Base-by-base conservation (phyloP, 176 grass and related monocot genomes). In the Oryza longistaminata region DNA sequence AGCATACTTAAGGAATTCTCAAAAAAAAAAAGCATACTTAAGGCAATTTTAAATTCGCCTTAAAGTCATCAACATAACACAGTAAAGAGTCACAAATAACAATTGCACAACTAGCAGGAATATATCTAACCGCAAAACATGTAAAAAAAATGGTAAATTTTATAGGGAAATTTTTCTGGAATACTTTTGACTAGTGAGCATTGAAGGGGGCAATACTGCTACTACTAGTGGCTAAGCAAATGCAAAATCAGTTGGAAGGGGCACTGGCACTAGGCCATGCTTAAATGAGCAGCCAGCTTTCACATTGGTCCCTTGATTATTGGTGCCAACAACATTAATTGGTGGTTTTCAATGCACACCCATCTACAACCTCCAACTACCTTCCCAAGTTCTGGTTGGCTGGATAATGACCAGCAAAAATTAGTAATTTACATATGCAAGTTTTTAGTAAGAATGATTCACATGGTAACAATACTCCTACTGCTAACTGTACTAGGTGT, bases 271-370 rank as follows among this genome's bases (percentile, higher is more conserved):
- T 29, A 16, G 46, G 48, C 17, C 66, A n/a, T 39, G 21, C 40
- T 71, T 85, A 86, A 79, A 86, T 86, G 40, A 68, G 26, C 75
- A 85, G 50, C 42, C 60, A 62, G 39, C 27, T 58, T 43, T 25
- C 83, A 15, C 21, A 26, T 50, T 66, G 55, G 84, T 81, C 68
- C 68, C 34, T 25, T 26, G 53, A 66, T 66, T 55, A 73, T 73
- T 73, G 76, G 62, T 79, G 74, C 66, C 52, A 25, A 74, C 61
- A 58, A 71, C 55, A 73, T 72, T 72, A 22, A 80, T 79, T 86
- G 68, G 68, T 27, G 76, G 45, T 64, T 22, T 86, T 70, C 13
- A 80, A 71, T 79, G 73, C 83, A 48, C 31, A n/a, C 6, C 68
- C 22, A 62, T 21, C 34, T 29, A 1, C 72, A 85, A 60, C 15